These are phyloP conservation scores for Rubia peregrina DNA, from an alignment of 305 asterid genomes.

Conservation along the genomic window DNA sequence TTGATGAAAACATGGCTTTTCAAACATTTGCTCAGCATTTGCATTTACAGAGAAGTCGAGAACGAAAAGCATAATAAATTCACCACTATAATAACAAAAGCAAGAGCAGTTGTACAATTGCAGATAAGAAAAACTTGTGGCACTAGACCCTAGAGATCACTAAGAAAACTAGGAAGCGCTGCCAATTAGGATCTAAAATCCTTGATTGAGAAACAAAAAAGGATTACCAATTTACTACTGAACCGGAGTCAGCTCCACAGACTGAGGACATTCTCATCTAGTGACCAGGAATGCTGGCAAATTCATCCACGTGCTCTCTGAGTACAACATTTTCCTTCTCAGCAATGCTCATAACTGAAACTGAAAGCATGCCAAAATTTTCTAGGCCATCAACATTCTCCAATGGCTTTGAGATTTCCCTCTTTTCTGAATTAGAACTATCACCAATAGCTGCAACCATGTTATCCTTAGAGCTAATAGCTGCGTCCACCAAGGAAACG, in stretches of 20 bases:
- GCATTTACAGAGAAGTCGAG: neutral
- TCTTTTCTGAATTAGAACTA: conserved; percentile 12
- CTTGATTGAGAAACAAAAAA: neutral
- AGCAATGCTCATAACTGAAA: neutral
- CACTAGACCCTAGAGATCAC: neutral
- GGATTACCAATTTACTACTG: neutral
- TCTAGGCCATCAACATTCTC: neutral
- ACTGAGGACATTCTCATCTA: neutral
- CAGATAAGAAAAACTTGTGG: neutral
- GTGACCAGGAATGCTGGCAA: neutral
- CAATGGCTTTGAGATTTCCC: conserved; percentile 10
- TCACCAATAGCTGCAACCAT: conserved; percentile 21
- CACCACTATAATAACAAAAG: no score
- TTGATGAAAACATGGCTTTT: neutral
- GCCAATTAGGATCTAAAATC: neutral
- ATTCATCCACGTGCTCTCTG: neutral
- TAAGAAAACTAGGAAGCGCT: neutral
- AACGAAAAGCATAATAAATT: neutral
- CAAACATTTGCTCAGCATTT: neutral
- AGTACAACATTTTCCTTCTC: conserved; percentile 7
- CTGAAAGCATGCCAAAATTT: neutral
- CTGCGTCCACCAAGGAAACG: conserved; percentile 5
- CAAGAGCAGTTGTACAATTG: no score
- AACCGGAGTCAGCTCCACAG: neutral
- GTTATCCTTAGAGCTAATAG: conserved; percentile 19